phyloP scores from a whole-genome alignment of 2,329 filamentous ascomycete species.

The Ophiognomonia clavigignenti-juglandacearum region DNA sequence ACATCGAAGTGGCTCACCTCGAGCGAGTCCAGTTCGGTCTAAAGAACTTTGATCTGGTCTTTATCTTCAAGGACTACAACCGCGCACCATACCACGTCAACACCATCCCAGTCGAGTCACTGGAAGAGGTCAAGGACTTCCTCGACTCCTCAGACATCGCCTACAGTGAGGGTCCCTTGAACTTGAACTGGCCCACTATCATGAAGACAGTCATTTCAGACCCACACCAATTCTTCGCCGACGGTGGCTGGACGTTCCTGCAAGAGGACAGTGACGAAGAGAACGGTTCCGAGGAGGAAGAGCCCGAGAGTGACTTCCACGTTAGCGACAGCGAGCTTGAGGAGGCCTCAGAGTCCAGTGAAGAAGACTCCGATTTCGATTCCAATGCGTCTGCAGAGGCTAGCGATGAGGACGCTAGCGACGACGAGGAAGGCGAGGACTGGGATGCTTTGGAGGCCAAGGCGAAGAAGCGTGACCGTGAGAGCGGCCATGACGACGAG shows the following conservation, averaged over 20 bases:
- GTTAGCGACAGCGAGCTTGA: conserved; percentile 83
- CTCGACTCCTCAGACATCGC: conserved; percentile 93
- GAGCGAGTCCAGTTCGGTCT: conserved; percentile 95
- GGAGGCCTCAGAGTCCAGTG: conserved; percentile 67
- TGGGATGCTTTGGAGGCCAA: conserved; percentile 95
- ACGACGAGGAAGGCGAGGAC: conserved; percentile 78
- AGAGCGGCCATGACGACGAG: conserved; percentile 66
- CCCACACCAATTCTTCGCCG: conserved; percentile 89
- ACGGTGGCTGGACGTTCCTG: conserved; percentile 94
- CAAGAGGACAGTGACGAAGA: conserved; percentile 84
- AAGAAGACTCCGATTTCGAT: conserved; percentile 90
- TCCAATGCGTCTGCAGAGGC: conserved; percentile 83
- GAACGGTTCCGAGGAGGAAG: conserved; percentile 69
- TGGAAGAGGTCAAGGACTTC: conserved; percentile 97
- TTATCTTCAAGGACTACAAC: conserved; percentile 96
- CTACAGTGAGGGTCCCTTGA: conserved; percentile 89
- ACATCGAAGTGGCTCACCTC: conserved; percentile 93
- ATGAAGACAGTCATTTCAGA: conserved; percentile 98
- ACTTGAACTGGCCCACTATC: conserved; percentile 97
- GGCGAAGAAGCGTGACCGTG: conserved; percentile 77
- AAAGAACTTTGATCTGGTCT: conserved; percentile 98
- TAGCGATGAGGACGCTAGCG: conserved; percentile 69
- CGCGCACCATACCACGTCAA: conserved; percentile 92
- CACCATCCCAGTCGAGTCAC: conserved; percentile 91
- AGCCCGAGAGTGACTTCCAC: conserved; percentile 91